Evolutionary conservation across 495 filamentous ascomycete species (phyloP).

Genomic region (Penicillium odoratum): DNA sequence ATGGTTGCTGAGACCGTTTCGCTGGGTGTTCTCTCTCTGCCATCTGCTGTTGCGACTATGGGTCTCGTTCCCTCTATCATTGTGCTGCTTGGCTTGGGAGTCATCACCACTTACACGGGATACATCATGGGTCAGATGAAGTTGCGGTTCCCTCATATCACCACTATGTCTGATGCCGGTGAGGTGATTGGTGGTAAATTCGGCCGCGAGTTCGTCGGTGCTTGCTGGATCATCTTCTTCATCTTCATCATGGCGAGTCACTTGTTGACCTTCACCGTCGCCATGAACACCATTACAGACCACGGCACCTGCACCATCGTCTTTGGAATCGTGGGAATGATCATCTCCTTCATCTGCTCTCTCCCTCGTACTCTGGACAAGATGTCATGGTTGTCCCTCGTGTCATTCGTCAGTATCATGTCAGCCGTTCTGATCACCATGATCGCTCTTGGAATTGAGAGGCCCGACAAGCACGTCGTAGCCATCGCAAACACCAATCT

Average conservation of each 20-base stretch:
- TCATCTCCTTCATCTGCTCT: slow-evolving; percentile 63
- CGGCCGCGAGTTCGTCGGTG: slow-evolving; percentile 65
- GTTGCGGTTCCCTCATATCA: slow-evolving; percentile 65
- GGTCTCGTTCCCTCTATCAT: slow-evolving; percentile 65
- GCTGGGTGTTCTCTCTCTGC: slow-evolving; percentile 67
- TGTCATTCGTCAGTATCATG: slow-evolving; percentile 59
- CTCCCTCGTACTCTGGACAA: slow-evolving; percentile 66
- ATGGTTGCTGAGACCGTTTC: slow-evolving; percentile 76
- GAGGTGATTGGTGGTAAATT: slow-evolving; percentile 61
- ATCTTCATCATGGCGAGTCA: slow-evolving; percentile 79
- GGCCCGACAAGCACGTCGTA: slow-evolving; percentile 1
- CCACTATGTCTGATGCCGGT: slow-evolving; percentile 72
- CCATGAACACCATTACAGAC: slow-evolving; percentile 66
- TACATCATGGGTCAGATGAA: slow-evolving; percentile 81
- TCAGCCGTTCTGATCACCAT: slow-evolving; percentile 67
- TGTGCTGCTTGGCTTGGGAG: slow-evolving; percentile 63
- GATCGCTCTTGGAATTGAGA: slow-evolving; percentile 55
- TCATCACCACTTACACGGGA: slow-evolving; percentile 74
- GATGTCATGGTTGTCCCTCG: slow-evolving; percentile 64
- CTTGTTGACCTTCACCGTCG: slow-evolving; percentile 73
- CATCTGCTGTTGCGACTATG: slow-evolving; percentile 61
- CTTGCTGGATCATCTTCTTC: slow-evolving; percentile 65
- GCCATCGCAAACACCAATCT: slow-evolving; percentile 13
- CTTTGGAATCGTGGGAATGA: slow-evolving; percentile 65
- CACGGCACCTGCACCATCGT: slow-evolving; percentile 69